phyloP scores from a whole-genome alignment of 345 rosid species.

The Syzygium jambos region DNA sequence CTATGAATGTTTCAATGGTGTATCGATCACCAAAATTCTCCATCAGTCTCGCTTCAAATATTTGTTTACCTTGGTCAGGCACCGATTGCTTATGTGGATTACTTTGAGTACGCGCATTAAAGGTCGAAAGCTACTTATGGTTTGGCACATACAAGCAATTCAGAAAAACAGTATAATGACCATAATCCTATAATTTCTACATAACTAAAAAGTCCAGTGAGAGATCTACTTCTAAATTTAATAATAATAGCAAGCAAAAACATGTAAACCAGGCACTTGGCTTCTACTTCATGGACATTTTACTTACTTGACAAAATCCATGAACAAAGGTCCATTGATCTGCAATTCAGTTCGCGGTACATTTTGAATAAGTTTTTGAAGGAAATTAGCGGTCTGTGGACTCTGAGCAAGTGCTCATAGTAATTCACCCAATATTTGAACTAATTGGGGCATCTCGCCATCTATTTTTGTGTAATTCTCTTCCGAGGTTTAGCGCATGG shows the following conservation, averaged over 20 bases:
- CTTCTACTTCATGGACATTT: not conserved
- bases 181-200: too few relatives aligned
- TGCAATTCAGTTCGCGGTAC: not conserved
- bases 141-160: not conserved
- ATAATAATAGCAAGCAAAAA: not conserved
- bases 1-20: slow-evolving; percentile 70
- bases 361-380: not conserved
- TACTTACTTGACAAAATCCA: not conserved
- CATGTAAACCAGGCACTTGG: not conserved
- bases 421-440: not conserved
- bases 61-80: slow-evolving; percentile 41
- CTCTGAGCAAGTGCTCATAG: not conserved
- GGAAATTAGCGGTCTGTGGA: not conserved
- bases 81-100: not conserved
- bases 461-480: too few relatives aligned
- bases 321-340: not conserved
- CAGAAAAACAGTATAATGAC: too few relatives aligned
- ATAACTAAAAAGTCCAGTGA: not conserved
- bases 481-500: too few relatives aligned
- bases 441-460: too few relatives aligned
- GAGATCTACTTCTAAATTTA: not conserved
- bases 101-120: slow-evolving; percentile 36
- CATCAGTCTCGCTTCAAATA: slow-evolving; percentile 66
- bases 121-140: not conserved
- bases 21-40: slow-evolving; percentile 60